Percentiles rank a stretch among this genome's conserved stretches.
phyloP scores from a whole-genome alignment of 164 flowering plant species.

The Saururus chinensis region DNA sequence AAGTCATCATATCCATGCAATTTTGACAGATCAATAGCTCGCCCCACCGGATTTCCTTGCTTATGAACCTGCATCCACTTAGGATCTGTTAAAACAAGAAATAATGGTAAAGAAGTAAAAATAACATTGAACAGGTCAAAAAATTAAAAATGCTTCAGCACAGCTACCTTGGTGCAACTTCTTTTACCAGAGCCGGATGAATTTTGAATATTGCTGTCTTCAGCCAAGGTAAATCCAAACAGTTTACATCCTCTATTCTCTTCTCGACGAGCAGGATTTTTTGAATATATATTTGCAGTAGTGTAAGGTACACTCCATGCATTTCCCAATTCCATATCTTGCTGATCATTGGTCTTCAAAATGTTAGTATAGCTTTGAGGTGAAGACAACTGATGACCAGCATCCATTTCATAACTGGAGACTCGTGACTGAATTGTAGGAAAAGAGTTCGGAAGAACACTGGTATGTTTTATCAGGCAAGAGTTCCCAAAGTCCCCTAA shows the following conservation, averaged over 20 bases:
- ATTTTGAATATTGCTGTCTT: constrained; percentile 29
- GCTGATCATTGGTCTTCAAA: constrained; percentile 13
- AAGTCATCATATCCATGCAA: constrained; percentile 59
- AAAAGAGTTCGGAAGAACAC: constrained; percentile 25
- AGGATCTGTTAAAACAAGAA: neutral
- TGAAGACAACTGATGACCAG: constrained; percentile 17
- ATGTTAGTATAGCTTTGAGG: constrained; percentile 9
- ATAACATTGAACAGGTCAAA: neutral
- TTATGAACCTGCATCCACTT: constrained; percentile 69
- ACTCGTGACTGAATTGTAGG: constrained; percentile 18
- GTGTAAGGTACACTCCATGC: neutral
- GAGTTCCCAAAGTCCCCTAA: constrained; percentile 12
- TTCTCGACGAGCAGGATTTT: neutral
- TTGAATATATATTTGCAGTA: too few relatives aligned
- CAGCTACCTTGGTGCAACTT: constrained; percentile 81
- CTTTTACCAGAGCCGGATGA: constrained; percentile 42
- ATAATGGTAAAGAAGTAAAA: neutral
- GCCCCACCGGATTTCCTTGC: constrained; percentile 85
- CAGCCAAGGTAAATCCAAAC: constrained; percentile 67
- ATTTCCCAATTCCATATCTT: too few relatives aligned
- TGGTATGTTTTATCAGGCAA: constrained; percentile 8
- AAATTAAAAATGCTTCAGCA: neutral
- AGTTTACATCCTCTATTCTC: constrained; percentile 36
- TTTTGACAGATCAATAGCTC: constrained; percentile 80
- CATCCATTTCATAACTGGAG: constrained; percentile 20